Percentiles rank a stretch among this genome's conserved stretches.
phyloP scores from a whole-genome alignment of 176 grass and related monocot genomes.

The Thinopyrum elongatum region DNA sequence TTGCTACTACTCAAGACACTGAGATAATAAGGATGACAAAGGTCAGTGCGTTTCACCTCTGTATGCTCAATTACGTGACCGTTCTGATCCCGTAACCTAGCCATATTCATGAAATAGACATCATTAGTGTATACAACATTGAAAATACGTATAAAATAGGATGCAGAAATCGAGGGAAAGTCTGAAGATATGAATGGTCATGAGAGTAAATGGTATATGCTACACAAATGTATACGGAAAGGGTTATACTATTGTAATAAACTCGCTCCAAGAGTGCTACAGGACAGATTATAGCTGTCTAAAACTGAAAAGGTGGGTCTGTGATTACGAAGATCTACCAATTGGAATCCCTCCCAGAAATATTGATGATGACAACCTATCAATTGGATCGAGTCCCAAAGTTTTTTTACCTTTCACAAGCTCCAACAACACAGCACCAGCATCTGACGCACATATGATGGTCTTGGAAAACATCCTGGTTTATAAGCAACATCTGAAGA shows the following conservation, averaged over 20 bases:
- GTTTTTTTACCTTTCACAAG: conserved; percentile 66
- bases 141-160: neutral
- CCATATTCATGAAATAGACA: conserved; percentile 30
- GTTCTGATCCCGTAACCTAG: conserved; percentile 61
- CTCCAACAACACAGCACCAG: conserved; percentile 55
- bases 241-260: neutral
- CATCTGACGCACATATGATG: conserved; percentile 83
- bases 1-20: neutral
- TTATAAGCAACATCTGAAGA: conserved; percentile 80
- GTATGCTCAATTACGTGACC: conserved; percentile 65
- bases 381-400: neutral
- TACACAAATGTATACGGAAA: neutral
- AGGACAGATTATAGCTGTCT: neutral
- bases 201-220: neutral
- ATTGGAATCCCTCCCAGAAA: neutral
- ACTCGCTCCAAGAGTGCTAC: neutral
- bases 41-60: conserved; percentile 46
- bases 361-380: neutral
- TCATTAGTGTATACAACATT: neutral
- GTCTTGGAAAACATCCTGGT: conserved; percentile 60
- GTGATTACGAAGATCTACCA: neutral
- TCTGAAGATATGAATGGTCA: neutral
- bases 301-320: neutral
- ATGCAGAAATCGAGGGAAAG: neutral
- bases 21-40: neutral